A percentile compares a stretch with the other conserved stretches of the same genome.
Conservation (phyloP, 345 rosid genomes). For the Syzygium aromaticum region DNA sequence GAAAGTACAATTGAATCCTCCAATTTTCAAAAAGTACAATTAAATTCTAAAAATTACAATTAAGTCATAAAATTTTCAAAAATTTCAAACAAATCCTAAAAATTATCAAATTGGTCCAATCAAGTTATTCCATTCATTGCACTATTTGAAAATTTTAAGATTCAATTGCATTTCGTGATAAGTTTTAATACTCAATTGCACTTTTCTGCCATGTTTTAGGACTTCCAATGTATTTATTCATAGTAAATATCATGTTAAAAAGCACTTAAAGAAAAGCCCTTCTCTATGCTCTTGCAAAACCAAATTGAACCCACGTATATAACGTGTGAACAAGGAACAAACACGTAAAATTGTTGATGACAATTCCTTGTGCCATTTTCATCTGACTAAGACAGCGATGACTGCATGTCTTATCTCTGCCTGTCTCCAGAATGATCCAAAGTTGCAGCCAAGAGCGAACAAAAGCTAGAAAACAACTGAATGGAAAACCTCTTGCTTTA, state of each 20-base stretch:
- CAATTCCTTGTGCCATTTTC: not conserved
- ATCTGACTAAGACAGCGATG: not conserved
- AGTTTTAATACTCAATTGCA: no score
- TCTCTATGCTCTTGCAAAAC: not conserved
- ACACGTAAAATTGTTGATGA: not conserved
- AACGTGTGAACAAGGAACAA: not conserved
- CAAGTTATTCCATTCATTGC: no score
- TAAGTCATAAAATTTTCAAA: no score
- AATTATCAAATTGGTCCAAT: no score
- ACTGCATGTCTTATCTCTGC: not conserved
- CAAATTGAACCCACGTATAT: not conserved
- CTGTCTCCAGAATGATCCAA: not conserved
- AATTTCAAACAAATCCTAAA: no score
- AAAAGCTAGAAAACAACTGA: not conserved
- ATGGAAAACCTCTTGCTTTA: not conserved
- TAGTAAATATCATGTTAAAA: constrained; percentile 28
- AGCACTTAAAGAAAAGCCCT: constrained; percentile 8
- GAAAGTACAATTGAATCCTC: no score
- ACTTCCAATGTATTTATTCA: no score
- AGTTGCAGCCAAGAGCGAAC: not conserved
- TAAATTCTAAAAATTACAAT: no score
- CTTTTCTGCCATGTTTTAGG: no score
- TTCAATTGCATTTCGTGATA: no score
- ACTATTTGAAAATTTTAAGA: no score
- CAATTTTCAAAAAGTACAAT: no score